Base-by-base conservation (phyloP, 768 basidiomycete genomes). In the Leccinum pellstonianum region DNA sequence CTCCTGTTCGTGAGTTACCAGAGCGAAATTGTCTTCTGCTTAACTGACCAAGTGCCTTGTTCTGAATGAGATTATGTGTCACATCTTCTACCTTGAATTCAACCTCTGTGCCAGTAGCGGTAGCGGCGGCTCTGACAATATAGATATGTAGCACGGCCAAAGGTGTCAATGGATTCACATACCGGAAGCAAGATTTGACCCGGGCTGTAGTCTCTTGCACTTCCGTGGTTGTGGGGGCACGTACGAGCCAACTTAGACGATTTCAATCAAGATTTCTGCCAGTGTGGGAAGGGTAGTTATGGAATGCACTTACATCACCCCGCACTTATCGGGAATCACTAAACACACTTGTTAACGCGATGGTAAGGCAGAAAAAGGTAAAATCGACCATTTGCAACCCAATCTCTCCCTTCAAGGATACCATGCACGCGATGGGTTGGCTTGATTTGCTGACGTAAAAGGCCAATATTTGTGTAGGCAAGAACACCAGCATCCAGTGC, bases 281-380 rank as follows among this genome's bases (percentile, higher is more conserved):
- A 23, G 46, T 19, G 5, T 25, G 48, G 17, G 9, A 54, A 52
- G 12, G 11, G 23, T 54, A 25, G n/a, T 4, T 6, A 49, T 46
- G 19, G n/a, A 7, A 71, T 85, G 57, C 67, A 88, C 35, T 37
- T 37, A 37, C 88, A 79, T 74, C 78, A 91, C 85, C 62, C 85
- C 84, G 1, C 91, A 79, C 62, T 90, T 84, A 68, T 92, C 91
- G 0, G 92, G 92, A 53, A 92, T 91, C 62, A 95, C 92, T 93
- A 50, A 37, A 37, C 6, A 37, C 35, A 37, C 14, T 7, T 5
- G 6, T 37, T 6, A 37, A 37, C 14, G 3, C 14, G 35, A 15
- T 37, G 35, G 35, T 14, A 3, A 37, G 35, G 35, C 35, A 15
- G 54, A 19, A 6, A 31, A 14, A 1, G 23, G n/a, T 23, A 27